Conservation (phyloP, 2,329 filamentous ascomycete genomes). For the Hymenoscyphus scutula region DNA sequence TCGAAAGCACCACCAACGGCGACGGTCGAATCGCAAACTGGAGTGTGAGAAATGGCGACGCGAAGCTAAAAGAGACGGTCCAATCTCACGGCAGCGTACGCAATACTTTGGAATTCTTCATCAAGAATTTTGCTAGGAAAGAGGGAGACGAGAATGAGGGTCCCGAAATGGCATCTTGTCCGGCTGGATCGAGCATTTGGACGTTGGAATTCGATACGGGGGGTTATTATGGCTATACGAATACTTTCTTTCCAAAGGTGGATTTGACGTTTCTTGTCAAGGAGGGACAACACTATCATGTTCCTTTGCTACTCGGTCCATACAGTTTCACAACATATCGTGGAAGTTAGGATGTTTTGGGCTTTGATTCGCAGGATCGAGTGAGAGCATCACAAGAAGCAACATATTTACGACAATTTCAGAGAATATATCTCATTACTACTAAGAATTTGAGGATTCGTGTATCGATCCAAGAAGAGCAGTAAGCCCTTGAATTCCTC, state of each 20-base stretch:
- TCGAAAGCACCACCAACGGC: conserved; percentile 67
- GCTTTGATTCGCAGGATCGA: not conserved
- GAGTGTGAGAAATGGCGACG: conserved; percentile 35
- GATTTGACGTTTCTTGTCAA: conserved; percentile 52
- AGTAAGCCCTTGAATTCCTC: not conserved
- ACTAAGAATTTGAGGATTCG: not conserved
- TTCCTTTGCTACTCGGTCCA: conserved; percentile 73
- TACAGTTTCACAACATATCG: conserved; percentile 82
- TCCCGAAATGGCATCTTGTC: conserved; percentile 3
- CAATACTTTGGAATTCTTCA: conserved; percentile 15
- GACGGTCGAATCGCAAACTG: conserved; percentile 74
- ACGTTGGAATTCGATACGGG: conserved; percentile 71
- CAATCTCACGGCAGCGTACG: conserved; percentile 6
- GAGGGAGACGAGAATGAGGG: conserved; percentile 6
- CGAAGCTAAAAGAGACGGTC: not conserved
- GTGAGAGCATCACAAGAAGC: not conserved
- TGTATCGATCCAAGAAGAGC: not conserved
- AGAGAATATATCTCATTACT: conserved; percentile 11
- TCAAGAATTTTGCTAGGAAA: conserved; percentile 15
- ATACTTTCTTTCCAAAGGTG: conserved; percentile 57
- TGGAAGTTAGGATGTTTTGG: conserved; percentile 54
- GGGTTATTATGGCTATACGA: conserved; percentile 64
- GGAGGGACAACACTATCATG: conserved; percentile 69
- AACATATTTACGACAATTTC: conserved; percentile 1
- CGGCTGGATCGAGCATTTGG: conserved; percentile 48